Evolutionary conservation across 2,329 filamentous ascomycete species (phyloP), one percentile per base, ranked within the genome.

Genomic region (Xylariaceae sp.): DNA sequence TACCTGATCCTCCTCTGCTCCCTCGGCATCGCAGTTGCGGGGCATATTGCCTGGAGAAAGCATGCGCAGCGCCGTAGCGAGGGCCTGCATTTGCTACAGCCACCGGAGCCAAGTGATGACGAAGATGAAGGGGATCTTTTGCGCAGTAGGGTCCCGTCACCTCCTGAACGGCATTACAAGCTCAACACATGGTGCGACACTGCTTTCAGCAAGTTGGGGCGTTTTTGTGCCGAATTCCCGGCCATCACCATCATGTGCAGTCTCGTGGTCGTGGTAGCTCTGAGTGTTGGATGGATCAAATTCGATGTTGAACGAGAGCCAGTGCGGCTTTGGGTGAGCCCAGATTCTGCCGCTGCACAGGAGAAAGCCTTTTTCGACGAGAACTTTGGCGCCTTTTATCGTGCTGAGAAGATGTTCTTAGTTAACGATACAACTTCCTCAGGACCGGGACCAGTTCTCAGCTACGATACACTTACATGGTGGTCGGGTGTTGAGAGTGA

Each of bases 371-470:
- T 95, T 72, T 99, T 97, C 65, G 95, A 99, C 71, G 73, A 83
- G 42, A 92, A 91, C 67, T 99, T 99, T 72, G 95, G 94, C 0
- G 92, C 93, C 0, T 99, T 99, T 71, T 99, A 94, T 75, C 89
- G 94, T 47, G 89, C 92, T 0, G 90, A 99, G 73, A 94, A 99
- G 75, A 85, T 87, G 0, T 99, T 99, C 73, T 74, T 99, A 11
- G 91, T 97, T 62, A 99, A 97, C 64, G 92, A 97, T 66, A 92
- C 86, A 0, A 73, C 81, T 0, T 68, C 80, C 1, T 79, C 80
- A 2, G 84, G 83, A 0, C 81, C 86, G 2, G 86, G 88, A 0
- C 89, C 91, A 0, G 91, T 97, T 1, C 76, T 99, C 58, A 92
- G 84, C 73, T 94, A 95, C 66, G 90, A 97, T 7, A 97, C 89